Evolutionary conservation across 164 flowering plant genomes (phyloP).

Genomic region (Chimonanthus salicifolius): DNA sequence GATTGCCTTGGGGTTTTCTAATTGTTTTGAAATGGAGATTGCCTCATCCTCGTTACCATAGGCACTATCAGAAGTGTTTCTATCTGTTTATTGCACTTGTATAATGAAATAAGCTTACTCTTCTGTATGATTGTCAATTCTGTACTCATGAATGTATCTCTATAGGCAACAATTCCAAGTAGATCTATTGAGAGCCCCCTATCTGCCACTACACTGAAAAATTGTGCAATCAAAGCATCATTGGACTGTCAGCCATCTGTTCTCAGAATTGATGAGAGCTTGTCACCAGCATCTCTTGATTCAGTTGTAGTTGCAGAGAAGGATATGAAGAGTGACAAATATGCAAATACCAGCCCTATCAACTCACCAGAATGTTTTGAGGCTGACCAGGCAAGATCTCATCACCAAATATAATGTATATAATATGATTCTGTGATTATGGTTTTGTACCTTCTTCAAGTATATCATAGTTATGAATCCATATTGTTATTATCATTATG

Average conservation of each 20-base stretch:
- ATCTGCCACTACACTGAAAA: slow-evolving; percentile 42
- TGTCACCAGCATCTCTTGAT: slow-evolving; percentile 76
- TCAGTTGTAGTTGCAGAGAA: slow-evolving; percentile 62
- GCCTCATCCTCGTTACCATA: no score
- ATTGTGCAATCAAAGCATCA: slow-evolving; percentile 39
- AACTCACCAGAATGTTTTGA: slow-evolving; percentile 60
- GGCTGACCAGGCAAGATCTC: slow-evolving; percentile 56
- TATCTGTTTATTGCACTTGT: neutral
- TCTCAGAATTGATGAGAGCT: slow-evolving; percentile 59
- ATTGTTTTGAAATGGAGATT: no score
- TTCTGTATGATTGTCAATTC: neutral
- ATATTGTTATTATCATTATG: no score
- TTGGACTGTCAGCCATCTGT: slow-evolving; percentile 52
- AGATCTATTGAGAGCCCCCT: slow-evolving; percentile 59
- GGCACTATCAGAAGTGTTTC: no score
- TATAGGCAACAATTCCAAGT: slow-evolving; percentile 48
- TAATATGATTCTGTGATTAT: neutral
- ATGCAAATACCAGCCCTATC: slow-evolving; percentile 43
- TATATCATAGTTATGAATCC: no score
- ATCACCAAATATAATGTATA: neutral
- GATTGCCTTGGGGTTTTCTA: no score
- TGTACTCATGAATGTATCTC: slow-evolving; percentile 1
- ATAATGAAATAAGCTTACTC: neutral
- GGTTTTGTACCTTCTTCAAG: neutral
- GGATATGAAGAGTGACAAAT: slow-evolving; percentile 52